Conservation (phyloP, 2,329 filamentous ascomycete species). For the Xylaria arbuscula region DNA sequence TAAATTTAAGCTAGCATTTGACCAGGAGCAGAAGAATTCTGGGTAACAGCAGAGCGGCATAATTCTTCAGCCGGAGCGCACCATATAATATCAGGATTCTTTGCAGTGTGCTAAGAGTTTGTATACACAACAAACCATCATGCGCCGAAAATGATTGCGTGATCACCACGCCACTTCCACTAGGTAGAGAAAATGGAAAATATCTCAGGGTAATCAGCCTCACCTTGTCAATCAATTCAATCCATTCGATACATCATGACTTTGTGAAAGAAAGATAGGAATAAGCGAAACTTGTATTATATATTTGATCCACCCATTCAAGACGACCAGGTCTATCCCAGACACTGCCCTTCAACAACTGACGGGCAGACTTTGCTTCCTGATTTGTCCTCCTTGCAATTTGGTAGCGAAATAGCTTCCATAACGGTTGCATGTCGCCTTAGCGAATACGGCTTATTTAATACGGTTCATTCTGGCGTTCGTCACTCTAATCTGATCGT, state of each 20-base stretch:
- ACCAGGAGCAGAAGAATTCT: no score
- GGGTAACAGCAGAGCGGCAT: no score
- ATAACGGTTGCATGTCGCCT: not conserved
- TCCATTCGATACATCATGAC: not conserved
- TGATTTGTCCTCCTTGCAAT: not conserved
- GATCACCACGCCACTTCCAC: not conserved
- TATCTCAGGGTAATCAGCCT: not conserved
- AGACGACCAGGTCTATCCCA: conserved; percentile 7
- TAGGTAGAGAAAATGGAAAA: not conserved
- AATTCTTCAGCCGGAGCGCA: no score
- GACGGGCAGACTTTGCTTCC: not conserved
- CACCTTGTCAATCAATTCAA: not conserved
- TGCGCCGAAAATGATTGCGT: not conserved
- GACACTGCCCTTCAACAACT: conserved; percentile 9
- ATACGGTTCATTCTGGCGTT: conserved; percentile 43
- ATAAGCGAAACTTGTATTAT: conserved; percentile 15
- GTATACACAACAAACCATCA: not conserved
- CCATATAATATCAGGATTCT: no score
- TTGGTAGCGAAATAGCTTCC: conserved; percentile 4
- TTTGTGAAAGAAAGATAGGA: not conserved
- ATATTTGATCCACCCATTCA: conserved; percentile 22
- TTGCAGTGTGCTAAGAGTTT: no score
- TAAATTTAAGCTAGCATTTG: no score
- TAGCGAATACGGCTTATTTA: conserved; percentile 41
- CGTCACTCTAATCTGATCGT: conserved; percentile 45